Base-by-base conservation (phyloP, 805 yeast species). In the Candida ovalis region DNA sequence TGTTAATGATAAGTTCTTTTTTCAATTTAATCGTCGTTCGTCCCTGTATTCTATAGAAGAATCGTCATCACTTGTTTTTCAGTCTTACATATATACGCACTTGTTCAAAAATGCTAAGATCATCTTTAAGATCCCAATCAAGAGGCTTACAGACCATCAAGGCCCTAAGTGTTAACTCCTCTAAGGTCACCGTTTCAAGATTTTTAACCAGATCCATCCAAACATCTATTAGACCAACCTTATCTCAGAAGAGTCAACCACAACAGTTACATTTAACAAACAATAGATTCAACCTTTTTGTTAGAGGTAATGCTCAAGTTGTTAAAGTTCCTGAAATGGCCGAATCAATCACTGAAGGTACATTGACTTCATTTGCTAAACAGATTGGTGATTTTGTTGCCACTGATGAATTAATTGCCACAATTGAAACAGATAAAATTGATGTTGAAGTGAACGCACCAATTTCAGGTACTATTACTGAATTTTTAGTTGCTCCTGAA, bases 271-370 rank as follows among this genome's bases (percentile, higher is more conserved):
- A 42, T 38, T 18, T 24, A 4, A 12, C 10, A 24, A 39, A 42
- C 38, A 44, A 32, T 35, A 46, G 38, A 17, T 42, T 44, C 21
- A 43, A 37, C 22, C 42, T 56, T 15, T 54, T 54, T 45, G 53
- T 49, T 24, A 64, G 75, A 55, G 63, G 57, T 32, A 60, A 66
- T 46, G 59, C 75, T 2, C 71, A 70, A 25, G 63, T 68, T 43
- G 96, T 92, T 45, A 88, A 90, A 69, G 98, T 94, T 21, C 99
- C 99, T 43, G 95, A 88, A 56, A 90, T 94, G 97, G 98, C 99
- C 40, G 99, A 94, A 73, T 91, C 97, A 44, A 85, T 94, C 64
- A 88, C 97, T 38, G 99, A 94, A 71, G 99, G 99, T 67, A 88
- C 98, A 43, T 78, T 94, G 57, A 75, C 88, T 55, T 60, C 78